phyloP scores from a whole-genome alignment of 2,329 filamentous ascomycete species.

The Ampelomyces quisqualis region DNA sequence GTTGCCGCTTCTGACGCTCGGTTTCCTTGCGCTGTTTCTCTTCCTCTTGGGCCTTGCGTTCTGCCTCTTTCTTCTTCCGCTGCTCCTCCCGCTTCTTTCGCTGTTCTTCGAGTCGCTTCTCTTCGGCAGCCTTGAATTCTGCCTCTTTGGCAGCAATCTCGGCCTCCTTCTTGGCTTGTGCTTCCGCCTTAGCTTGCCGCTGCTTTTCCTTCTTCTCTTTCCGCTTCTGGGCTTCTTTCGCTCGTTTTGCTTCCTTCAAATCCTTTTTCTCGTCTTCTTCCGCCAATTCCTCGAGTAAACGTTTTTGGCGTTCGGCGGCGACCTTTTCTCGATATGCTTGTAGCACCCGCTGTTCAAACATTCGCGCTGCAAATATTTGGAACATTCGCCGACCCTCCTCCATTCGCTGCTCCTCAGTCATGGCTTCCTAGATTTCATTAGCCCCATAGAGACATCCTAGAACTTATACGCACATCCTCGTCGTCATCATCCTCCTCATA shows the following conservation, averaged over 20 bases:
- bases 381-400: conserved; percentile 98
- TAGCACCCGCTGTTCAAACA: conserved; percentile 97
- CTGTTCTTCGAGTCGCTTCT: conserved; percentile 77
- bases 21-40: conserved; percentile 81
- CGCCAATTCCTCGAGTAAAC: conserved; percentile 85
- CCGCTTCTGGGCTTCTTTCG: conserved; percentile 89
- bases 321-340: conserved; percentile 98
- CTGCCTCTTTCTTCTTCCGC: conserved; percentile 84
- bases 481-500: conserved; percentile 40
- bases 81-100: conserved; percentile 84
- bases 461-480: conserved; percentile 35
- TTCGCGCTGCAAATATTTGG: conserved; percentile 96
- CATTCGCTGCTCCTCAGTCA: conserved; percentile 99
- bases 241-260: conserved; percentile 86
- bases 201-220: conserved; percentile 92
- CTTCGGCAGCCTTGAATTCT: conserved; percentile 71
- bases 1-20: conserved; percentile 74
- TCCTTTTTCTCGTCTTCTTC: conserved; percentile 77
- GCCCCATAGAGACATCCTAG: conserved; percentile 15
- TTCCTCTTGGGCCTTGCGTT: conserved; percentile 87
- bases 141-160: conserved; percentile 88
- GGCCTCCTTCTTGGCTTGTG: conserved; percentile 82
- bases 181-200: conserved; percentile 85
- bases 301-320: conserved; percentile 84
- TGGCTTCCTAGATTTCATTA: conserved; percentile 68